Evolutionary conservation across 768 basidiomycete species (phyloP).

Genomic region (Mycena polygramma): DNA sequence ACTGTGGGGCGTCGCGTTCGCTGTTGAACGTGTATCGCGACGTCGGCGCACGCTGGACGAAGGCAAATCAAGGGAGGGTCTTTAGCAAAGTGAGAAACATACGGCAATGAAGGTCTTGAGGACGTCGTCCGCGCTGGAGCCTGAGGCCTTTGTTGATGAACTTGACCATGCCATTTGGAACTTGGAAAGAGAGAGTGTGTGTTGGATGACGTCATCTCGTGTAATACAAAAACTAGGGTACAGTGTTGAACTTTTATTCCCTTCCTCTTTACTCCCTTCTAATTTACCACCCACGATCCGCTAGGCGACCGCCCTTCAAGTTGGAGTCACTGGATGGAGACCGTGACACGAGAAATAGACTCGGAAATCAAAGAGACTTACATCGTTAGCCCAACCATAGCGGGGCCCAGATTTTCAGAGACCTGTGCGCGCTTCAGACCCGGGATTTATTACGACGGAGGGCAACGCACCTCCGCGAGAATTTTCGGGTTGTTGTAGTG

Average conservation of each 20-base stretch:
- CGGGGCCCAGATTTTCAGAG: slow-evolving; percentile 85
- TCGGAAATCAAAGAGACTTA: slow-evolving; percentile 52
- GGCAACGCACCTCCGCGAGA: slow-evolving; percentile 79
- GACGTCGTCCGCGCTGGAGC: slow-evolving; percentile 31
- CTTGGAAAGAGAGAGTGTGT: background rate
- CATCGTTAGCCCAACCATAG: slow-evolving; percentile 97
- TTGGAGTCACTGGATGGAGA: slow-evolving; percentile 64
- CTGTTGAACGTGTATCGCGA: slow-evolving; percentile 74
- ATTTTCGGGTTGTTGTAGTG: slow-evolving; percentile 96
- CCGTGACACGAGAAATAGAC: background rate
- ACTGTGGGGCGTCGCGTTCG: slow-evolving; percentile 66
- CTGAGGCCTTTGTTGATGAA: slow-evolving; percentile 28
- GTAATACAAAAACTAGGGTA: slow-evolving; percentile 8
- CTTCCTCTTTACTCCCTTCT: background rate
- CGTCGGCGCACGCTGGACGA: slow-evolving; percentile 59
- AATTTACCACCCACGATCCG: slow-evolving; percentile 74
- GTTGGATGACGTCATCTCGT: slow-evolving; percentile 14
- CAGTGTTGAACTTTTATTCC: slow-evolving; percentile 4
- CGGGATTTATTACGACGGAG: background rate
- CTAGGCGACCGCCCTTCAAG: slow-evolving; percentile 78
- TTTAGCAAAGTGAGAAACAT: background rate
- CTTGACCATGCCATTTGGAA: background rate
- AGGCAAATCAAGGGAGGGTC: slow-evolving; percentile 1
- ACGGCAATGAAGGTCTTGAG: slow-evolving; percentile 49
- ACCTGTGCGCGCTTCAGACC: slow-evolving; percentile 55